phyloP scores from a whole-genome alignment of 345 rosid genomes.

The Hibiscus trionum region DNA sequence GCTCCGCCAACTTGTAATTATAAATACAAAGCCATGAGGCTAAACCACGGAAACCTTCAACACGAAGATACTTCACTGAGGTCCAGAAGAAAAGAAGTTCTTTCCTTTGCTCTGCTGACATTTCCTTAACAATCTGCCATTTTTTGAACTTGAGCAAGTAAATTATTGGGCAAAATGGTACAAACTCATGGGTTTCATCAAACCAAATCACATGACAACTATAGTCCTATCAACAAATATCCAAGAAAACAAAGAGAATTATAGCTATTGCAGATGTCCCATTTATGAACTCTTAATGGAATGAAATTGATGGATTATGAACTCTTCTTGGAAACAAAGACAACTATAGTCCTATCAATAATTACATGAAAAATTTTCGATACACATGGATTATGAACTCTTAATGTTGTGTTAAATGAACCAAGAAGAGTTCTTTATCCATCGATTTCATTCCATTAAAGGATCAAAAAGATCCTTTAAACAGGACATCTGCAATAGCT shows the following conservation, averaged over 20 bases:
- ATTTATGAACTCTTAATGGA: not conserved
- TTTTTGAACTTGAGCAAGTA: not conserved
- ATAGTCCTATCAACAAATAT: not conserved
- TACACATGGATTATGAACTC: too few species aligned
- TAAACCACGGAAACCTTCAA: conserved; percentile 83
- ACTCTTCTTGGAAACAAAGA: too few species aligned
- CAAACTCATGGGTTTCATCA: not conserved
- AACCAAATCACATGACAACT: not conserved
- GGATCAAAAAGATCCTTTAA: too few species aligned
- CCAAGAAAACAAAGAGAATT: too few species aligned
- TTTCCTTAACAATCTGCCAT: conserved; percentile 55
- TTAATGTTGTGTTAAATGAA: too few species aligned
- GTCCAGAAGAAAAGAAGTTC: conserved; percentile 74
- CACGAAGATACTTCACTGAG: conserved; percentile 67
- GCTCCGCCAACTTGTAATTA: conserved; percentile 33
- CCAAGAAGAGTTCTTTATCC: too few species aligned
- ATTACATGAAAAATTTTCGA: too few species aligned
- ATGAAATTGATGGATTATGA: too few species aligned
- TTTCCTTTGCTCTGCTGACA: conserved; percentile 63
- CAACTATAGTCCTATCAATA: too few species aligned
- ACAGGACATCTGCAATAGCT: too few species aligned
- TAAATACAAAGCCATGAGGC: conserved; percentile 58
- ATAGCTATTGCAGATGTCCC: not conserved
- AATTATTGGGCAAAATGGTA: not conserved
- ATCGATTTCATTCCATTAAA: too few species aligned